Base-by-base conservation (phyloP, 2,329 filamentous ascomycete species). In the Penicillium sp. region DNA sequence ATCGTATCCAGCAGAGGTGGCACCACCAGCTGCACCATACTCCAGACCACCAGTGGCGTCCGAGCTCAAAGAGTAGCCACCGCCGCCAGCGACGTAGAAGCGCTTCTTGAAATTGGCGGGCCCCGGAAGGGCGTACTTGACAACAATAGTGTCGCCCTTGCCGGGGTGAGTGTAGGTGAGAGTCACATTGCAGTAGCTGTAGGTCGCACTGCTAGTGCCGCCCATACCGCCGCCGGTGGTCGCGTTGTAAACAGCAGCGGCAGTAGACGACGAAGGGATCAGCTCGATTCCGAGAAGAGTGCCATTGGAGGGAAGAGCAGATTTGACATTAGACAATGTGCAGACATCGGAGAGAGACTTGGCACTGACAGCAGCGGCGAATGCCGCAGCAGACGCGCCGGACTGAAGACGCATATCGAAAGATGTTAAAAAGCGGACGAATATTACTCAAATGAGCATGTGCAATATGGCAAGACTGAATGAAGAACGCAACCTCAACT, bases 21-120 rank as follows among this genome's bases (percentile, higher is more conserved):
- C 73, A 51, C 78, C 80, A 0, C 69, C 67, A 2, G 66, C 75
- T 22, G 78, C 78, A 43, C 77, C 78, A 49, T 81, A 81, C 19
- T 67, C 57, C 18, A 81, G 72, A 56, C 78, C 77, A 33, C 76
- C 76, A 6, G 76, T 78, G 3, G 75, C 70, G 55, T 67, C 73
- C 44, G 60, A 69, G 44, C 65, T 70, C n/a, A 80, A 72, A 16
- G 74, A 70, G 68, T 73, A 81, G 2, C 78, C 80, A 22, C 78
- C 79, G 19, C 80, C 79, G 7, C 79, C 79, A 14, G 67, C 75
- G 6, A 79, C 74, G 54, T 80, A 79, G 67, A 79, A 82, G 18
- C 79, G 78, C 64, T 77, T 79, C 64, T 79, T 64, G 66, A 78
- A 82, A 43, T 73, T 69, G 19, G 70, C 68, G 0, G 70, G 71